Conservation (phyloP, 2,329 filamentous ascomycete species). For the Amphichorda felina region DNA sequence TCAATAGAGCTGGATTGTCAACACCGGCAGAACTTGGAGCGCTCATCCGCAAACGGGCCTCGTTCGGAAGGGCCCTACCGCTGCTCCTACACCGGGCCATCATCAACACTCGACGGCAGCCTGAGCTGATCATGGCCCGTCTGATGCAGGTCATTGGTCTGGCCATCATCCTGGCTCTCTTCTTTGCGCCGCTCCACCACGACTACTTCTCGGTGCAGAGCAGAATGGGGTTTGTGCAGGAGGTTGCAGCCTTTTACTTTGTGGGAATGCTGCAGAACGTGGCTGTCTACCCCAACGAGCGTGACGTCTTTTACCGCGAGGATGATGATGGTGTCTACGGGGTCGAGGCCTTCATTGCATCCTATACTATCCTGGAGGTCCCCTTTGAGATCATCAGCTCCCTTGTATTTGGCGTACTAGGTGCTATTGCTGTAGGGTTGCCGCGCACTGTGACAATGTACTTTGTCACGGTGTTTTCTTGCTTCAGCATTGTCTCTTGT, state of each 20-base stretch:
- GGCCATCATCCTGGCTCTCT: slow-evolving; percentile 50
- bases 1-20: slow-evolving; percentile 35
- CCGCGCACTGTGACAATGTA: slow-evolving; percentile 51
- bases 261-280: slow-evolving; percentile 74
- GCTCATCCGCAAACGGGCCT: slow-evolving; percentile 49
- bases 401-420: slow-evolving; percentile 53
- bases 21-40: slow-evolving; percentile 63
- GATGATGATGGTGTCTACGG: slow-evolving; percentile 63
- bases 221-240: slow-evolving; percentile 61
- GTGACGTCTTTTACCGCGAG: slow-evolving; percentile 68
- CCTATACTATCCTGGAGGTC: slow-evolving; percentile 58
- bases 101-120: slow-evolving; percentile 59
- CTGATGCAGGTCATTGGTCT: slow-evolving; percentile 56
- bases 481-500: slow-evolving; percentile 62
- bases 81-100: slow-evolving; percentile 54
- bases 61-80: slow-evolving; percentile 51
- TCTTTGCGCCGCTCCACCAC: slow-evolving; percentile 59
- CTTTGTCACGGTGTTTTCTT: slow-evolving; percentile 55
- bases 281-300: slow-evolving; percentile 58
- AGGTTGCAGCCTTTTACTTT: slow-evolving; percentile 61
- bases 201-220: slow-evolving; percentile 63
- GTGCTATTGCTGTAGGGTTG: slow-evolving; percentile 53
- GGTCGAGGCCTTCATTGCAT: slow-evolving; percentile 57
- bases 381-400: slow-evolving; percentile 59
- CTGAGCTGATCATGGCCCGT: slow-evolving; percentile 50